These are phyloP conservation scores for Alternaria gaisen DNA, from an alignment of 2,329 filamentous ascomycete species.

Conservation along the genomic window DNA sequence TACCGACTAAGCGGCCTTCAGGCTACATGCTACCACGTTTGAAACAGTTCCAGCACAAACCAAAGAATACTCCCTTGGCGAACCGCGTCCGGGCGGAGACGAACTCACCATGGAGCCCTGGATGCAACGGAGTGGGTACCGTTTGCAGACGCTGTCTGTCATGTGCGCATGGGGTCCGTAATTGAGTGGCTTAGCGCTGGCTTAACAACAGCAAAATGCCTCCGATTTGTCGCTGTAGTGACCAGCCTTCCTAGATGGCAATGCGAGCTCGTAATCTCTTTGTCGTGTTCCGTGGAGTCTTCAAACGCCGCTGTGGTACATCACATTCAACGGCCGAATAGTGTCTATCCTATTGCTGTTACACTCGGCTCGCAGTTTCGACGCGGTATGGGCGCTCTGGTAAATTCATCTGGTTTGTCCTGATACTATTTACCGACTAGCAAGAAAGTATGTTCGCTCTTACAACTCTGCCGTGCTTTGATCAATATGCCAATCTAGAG, in stretches of 20 bases:
- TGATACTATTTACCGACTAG: background rate
- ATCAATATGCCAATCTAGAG: background rate
- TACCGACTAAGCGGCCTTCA: background rate
- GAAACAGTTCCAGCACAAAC: background rate
- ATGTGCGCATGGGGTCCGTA: background rate
- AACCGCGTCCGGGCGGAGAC: background rate
- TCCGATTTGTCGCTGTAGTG: background rate
- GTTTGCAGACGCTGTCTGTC: background rate
- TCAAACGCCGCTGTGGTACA: background rate
- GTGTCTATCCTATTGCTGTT: background rate
- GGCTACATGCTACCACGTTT: background rate
- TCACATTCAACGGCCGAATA: background rate
- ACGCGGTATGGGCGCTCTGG: background rate
- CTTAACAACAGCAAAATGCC: background rate
- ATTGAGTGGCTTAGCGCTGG: background rate
- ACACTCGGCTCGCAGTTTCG: background rate
- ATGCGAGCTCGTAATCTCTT: background rate
- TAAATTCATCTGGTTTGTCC: background rate
- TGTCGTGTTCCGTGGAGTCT: background rate
- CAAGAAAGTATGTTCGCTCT: background rate
- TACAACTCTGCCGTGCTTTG: background rate
- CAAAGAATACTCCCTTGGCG: background rate
- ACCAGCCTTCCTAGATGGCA: background rate
- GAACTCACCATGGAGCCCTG: background rate
- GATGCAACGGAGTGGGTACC: background rate